These are phyloP conservation scores for Mycena polygramma DNA, from an alignment of 768 basidiomycete species.

Conservation along the genomic window DNA sequence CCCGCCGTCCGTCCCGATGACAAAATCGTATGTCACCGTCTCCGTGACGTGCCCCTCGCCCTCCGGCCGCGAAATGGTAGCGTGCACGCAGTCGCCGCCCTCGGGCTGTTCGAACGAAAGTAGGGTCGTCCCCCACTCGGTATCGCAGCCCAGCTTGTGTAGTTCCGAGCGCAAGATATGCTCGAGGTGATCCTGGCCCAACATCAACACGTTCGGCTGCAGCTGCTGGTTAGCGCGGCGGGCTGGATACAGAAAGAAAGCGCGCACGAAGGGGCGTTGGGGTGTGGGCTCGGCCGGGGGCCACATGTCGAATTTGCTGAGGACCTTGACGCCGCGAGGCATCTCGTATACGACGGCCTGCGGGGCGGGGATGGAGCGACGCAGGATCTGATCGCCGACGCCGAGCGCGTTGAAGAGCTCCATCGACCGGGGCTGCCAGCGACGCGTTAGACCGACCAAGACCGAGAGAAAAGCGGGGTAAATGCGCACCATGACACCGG, in stretches of 20 bases:
- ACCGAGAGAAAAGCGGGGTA: not conserved
- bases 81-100: slow-evolving; percentile 40
- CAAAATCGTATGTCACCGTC: slow-evolving; percentile 34
- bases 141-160: slow-evolving; percentile 37
- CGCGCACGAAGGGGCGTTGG: slow-evolving; percentile 44
- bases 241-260: not conserved
- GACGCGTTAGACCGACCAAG: no score
- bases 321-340: slow-evolving; percentile 32
- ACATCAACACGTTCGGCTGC: slow-evolving; percentile 42
- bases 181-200: slow-evolving; percentile 45
- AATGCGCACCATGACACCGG: slow-evolving; percentile 40
- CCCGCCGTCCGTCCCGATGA: slow-evolving; percentile 45
- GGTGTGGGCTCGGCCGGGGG: slow-evolving; percentile 39
- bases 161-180: slow-evolving; percentile 42
- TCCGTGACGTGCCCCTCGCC: slow-evolving; percentile 29
- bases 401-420: slow-evolving; percentile 48
- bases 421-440: slow-evolving; percentile 43
- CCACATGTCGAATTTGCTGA: slow-evolving; percentile 39
- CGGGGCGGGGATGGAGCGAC: slow-evolving; percentile 33
- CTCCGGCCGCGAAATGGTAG: slow-evolving; percentile 33
- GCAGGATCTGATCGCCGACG: slow-evolving; percentile 39
- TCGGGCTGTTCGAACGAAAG: slow-evolving; percentile 41
- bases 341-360: slow-evolving; percentile 39
- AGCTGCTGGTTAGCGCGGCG: not conserved
- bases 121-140: slow-evolving; percentile 44